Percentiles rank a stretch among this genome's conserved stretches.
Conservation (phyloP, 108 stramenopile genomes). For the Mediolabrus comicus region DNA sequence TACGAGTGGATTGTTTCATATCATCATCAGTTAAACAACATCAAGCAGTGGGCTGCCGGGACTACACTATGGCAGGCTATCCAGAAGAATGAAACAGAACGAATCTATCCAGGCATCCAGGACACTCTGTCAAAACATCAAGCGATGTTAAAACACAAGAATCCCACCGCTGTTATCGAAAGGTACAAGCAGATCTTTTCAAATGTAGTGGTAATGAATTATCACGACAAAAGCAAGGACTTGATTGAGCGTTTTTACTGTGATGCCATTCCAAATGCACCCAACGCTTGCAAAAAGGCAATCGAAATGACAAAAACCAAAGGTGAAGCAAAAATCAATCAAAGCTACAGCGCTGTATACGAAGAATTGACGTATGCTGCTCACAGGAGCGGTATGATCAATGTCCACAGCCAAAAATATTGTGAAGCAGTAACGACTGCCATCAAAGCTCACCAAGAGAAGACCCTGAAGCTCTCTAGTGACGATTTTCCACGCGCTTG, state of each 20-base stretch:
- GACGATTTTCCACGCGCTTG: background rate
- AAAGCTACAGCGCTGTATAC: background rate
- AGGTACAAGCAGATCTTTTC: background rate
- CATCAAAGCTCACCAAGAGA: background rate
- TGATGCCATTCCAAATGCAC: background rate
- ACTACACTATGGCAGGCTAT: background rate
- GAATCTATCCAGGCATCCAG: background rate
- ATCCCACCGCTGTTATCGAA: background rate
- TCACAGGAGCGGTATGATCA: background rate
- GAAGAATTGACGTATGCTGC: background rate
- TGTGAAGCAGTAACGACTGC: background rate
- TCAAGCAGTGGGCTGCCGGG: background rate
- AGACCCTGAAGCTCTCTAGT: background rate
- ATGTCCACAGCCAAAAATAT: background rate
- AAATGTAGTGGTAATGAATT: background rate
- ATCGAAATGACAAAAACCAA: background rate
- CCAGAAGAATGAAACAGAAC: background rate
- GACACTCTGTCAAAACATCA: background rate
- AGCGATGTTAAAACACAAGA: background rate
- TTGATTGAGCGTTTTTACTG: background rate
- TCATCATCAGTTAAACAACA: background rate
- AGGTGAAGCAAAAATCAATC: background rate
- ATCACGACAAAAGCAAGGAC: background rate
- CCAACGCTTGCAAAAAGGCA: background rate
- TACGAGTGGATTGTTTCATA: background rate